Base-by-base conservation (phyloP, 2,329 filamentous ascomycete genomes). In the Alternaria infectoria region DNA sequence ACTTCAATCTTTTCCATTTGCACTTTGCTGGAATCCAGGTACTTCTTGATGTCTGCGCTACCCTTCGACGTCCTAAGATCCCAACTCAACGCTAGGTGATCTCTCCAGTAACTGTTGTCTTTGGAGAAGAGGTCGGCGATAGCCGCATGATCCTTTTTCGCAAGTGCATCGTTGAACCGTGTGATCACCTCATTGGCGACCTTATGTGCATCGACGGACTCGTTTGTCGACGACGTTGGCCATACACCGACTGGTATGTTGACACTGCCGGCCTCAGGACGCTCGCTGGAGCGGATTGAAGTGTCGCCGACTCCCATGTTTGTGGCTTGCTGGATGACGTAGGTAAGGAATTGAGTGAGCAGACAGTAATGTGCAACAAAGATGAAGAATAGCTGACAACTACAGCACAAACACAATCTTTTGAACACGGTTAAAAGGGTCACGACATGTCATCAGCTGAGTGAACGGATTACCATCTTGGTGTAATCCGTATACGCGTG, bases 11-110 rank as follows among this genome's bases (percentile, higher is more conserved):
- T 72, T 5, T 65, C 69, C 12, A 80, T 59, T 26, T 78, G 67
- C 25, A 80, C 77, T 63, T 69, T 83, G 36, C 67, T 73, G 9
- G 61, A 59, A 19, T 67, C 66, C 76, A 77, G 71, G 54, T 55
- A 72, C 44, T 47, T 87, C 83, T 28, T 79, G 80, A 54, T 81
- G 66, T 50, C 75, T 72, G 12, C 83, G 83, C 65, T 85, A 83
- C 73, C 75, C 54, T 77, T 75, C n/a, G 86, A 69, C 0, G 87
- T 89, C 36, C 82, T 85, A 23, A 88, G 81, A 32, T 86, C 83
- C 83, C 86, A 88, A 0, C 85, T 84, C 10, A 89, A 70, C 7
- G 80, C 83, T 4, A 89, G 81, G 57, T 89, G 85, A 69, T 90
- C 88, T 40, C 87, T 81, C 86, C 86, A 89, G 71, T 85, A 88